These are phyloP conservation scores for Ophiostoma piceae DNA, from an alignment of 2,329 filamentous ascomycete genomes.

Conservation along the genomic window DNA sequence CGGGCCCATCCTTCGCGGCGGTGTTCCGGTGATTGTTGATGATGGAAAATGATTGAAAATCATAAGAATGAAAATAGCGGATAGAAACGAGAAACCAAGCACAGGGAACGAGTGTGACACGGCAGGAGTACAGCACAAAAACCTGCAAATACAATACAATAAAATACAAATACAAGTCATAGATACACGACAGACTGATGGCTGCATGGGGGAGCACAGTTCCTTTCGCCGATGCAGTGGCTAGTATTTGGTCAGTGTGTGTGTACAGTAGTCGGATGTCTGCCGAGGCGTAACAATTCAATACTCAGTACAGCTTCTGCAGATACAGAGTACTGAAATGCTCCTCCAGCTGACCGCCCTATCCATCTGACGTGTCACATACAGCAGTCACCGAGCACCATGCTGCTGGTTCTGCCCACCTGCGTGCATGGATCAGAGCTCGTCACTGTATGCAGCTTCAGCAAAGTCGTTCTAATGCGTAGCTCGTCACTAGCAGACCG, in stretches of 20 bases:
- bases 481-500: constrained; percentile 13
- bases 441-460: neutral
- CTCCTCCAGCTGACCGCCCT: neutral
- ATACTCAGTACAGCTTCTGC: no score
- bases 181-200: constrained; percentile 7
- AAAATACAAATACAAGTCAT: neutral
- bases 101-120: constrained; percentile 6
- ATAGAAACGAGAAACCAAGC: neutral
- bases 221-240: constrained; percentile 1
- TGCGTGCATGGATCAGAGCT: constrained; percentile 7
- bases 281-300: neutral
- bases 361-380: constrained; percentile 20
- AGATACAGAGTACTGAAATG: no score
- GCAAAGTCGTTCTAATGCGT: neutral
- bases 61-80: neutral
- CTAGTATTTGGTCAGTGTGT: no score
- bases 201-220: neutral
- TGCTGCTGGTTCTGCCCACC: constrained; percentile 18
- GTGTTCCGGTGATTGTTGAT: neutral
- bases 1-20: constrained; percentile 6
- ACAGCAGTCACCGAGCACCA: constrained; percentile 19
- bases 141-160: no score
- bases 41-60: neutral
- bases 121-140: neutral
- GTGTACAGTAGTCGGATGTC: neutral